Evolutionary conservation across 176 grass and related monocot genomes (phyloP), one percentile per base, ranked within the genome.

Genomic region (Luzula sylvatica): DNA sequence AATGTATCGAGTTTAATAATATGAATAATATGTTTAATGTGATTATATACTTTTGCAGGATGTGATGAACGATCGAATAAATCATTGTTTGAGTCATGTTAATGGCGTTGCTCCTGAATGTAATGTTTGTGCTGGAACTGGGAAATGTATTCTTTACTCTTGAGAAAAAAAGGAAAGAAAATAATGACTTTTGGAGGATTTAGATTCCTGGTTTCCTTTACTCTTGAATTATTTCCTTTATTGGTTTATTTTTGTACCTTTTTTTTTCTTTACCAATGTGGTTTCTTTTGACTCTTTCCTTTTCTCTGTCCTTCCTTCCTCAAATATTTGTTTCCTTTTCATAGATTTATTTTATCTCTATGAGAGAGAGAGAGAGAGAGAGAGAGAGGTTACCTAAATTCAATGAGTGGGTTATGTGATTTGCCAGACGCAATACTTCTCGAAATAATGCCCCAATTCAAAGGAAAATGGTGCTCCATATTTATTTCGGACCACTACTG

Each of bases 41-140:
- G 7, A 63, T 0, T 32, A 42, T 8, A 61, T 8, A 45, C 42
- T 51, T 39, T 43, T 82, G 58, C 53, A 89, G 84, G 81, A 96
- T 79, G 45, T 89, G 56, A 68, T 96, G 77, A 96, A 72, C 8
- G 80, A 96, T 65, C 90, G 84, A 50, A 96, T 96, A 63, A 86
- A 82, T 24, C 79, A 82, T 44, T 96, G 90, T 61, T 19, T 96
- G 50, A 82, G 35, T 13, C 90, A 96, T 11, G 68, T 77, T 27
- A 71, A 57, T 5, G 90, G 84, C 28, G 58, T 79, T 61, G 81
- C 61, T 15, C 77, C 70, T 26, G 90, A 89, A 43, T 96, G 90
- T 45, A 43, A 63, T 14, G 71, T 79, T 4, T 96, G 84, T 74
- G 77, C 81, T 24, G 77, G 84, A 61, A 88, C 84, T 32, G 84